Percentiles rank a stretch among this genome's conserved stretches.
phyloP scores from a whole-genome alignment of 2,329 filamentous ascomycete species.

The Diaporthe ilicicola region DNA sequence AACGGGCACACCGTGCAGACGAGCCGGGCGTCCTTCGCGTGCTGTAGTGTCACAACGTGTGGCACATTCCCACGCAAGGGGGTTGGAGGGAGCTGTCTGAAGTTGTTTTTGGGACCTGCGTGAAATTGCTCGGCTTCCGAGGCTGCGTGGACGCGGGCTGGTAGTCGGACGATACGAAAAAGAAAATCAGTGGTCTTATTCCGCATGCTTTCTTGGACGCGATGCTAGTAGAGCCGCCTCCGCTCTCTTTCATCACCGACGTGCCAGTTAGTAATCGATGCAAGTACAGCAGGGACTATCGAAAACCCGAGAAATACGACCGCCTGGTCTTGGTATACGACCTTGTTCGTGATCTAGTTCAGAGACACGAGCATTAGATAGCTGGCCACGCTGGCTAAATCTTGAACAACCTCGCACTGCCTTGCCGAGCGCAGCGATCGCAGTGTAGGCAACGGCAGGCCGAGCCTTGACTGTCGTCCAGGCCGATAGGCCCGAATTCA shows the following conservation, averaged over 20 bases:
- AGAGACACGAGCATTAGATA: not conserved
- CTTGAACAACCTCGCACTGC: not conserved
- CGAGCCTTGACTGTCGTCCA: not conserved
- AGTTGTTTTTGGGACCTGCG: not conserved
- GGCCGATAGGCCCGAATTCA: not conserved
- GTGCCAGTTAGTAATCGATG: too few relatives aligned
- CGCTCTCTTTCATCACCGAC: not conserved
- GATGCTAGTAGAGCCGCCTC: not conserved
- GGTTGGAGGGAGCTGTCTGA: not conserved
- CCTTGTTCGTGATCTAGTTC: not conserved
- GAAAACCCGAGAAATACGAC: not conserved
- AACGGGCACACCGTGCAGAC: not conserved
- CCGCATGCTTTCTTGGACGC: not conserved
- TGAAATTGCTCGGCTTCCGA: not conserved
- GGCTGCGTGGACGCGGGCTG: not conserved
- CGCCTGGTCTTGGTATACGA: slow-evolving; percentile 12
- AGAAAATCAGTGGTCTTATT: not conserved
- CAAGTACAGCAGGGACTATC: not conserved
- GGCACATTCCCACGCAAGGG: slow-evolving; percentile 3
- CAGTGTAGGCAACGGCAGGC: not conserved
- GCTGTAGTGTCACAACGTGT: not conserved
- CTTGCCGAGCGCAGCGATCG: not conserved
- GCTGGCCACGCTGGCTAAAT: not conserved
- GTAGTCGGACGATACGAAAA: not conserved
- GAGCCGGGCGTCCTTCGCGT: not conserved